These are phyloP conservation scores for Chamaecrista fasciculata DNA, from an alignment of 306 rosid species.

Conservation along the genomic window DNA sequence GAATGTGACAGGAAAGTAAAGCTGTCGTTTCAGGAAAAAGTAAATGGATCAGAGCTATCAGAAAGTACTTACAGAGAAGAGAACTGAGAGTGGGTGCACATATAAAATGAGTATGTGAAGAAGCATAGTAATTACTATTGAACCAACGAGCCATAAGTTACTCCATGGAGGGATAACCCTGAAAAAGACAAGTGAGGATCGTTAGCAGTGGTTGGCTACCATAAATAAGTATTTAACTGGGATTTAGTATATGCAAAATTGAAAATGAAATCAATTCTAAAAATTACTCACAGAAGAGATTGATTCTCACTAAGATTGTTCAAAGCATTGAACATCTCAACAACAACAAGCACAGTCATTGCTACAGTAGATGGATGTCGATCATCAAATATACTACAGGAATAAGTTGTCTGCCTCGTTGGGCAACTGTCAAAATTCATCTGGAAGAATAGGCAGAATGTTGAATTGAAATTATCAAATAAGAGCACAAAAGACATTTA, in stretches of 20 bases:
- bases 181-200: constrained; percentile 27
- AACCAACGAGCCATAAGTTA: constrained; percentile 92
- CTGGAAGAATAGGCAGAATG: constrained; percentile 41
- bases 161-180: constrained; percentile 99
- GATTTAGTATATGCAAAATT: background rate
- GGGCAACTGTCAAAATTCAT: constrained; percentile 88
- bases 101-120: constrained; percentile 82
- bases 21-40: constrained; percentile 22
- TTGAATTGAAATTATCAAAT: constrained; percentile 27
- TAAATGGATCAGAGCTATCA: constrained; percentile 11
- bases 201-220: constrained; percentile 23
- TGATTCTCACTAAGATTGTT: constrained; percentile 98
- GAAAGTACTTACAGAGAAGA: constrained; percentile 87
- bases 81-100: constrained; percentile 85
- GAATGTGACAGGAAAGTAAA: constrained; percentile 16
- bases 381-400: constrained; percentile 94
- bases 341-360: constrained; percentile 98
- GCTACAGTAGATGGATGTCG: constrained; percentile 95
- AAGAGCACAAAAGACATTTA: constrained; percentile 4
- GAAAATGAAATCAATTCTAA: constrained; percentile 8
- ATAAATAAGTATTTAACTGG: background rate
- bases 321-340: constrained; percentile 98
- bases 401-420: constrained; percentile 78
- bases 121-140: constrained; percentile 82
- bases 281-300: constrained; percentile 83